phyloP scores from a whole-genome alignment of 1,284 basidiomycete genomes.

The Agroathelia rolfsii region DNA sequence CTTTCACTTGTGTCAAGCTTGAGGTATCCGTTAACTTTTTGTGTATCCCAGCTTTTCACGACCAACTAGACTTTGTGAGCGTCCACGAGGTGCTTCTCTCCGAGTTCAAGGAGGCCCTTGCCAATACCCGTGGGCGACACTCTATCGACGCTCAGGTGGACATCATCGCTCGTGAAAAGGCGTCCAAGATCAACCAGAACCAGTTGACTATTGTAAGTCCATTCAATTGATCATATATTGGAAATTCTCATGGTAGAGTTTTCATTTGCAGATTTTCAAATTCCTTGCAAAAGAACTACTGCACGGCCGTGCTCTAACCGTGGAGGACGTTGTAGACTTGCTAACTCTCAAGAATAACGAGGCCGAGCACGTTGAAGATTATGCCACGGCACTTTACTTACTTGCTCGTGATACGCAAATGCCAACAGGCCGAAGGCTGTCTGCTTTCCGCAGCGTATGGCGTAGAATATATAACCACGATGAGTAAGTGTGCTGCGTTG shows the following conservation, averaged over 20 bases:
- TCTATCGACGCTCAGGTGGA: constrained; percentile 62
- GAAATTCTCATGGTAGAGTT: too few relatives aligned
- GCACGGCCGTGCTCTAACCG: constrained; percentile 55
- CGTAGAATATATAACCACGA: constrained; percentile 81
- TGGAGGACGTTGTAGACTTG: constrained; percentile 63
- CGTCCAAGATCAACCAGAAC: constrained; percentile 31
- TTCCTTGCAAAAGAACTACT: constrained; percentile 53
- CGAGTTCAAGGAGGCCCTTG: constrained; percentile 44
- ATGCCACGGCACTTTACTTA: constrained; percentile 54
- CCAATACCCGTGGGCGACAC: constrained; percentile 40
- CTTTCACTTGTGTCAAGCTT: not conserved
- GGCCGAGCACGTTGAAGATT: constrained; percentile 42
- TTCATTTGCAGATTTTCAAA: constrained; percentile 53
- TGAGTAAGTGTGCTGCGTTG: constrained; percentile 62
- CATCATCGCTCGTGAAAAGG: constrained; percentile 45
- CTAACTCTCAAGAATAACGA: constrained; percentile 68
- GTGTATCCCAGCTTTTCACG: constrained; percentile 59
- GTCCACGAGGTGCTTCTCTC: constrained; percentile 56
- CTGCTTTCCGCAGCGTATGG: constrained; percentile 74
- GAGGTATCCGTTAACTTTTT: constrained; percentile 7
- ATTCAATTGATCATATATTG: too few relatives aligned
- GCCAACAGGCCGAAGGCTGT: constrained; percentile 53
- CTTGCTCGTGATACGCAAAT: constrained; percentile 42
- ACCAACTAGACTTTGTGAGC: constrained; percentile 64
- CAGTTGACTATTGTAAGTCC: constrained; percentile 13